Conservation (phyloP, 192 early-diverging fungal genomes). For the Coemansia sp. region DNA sequence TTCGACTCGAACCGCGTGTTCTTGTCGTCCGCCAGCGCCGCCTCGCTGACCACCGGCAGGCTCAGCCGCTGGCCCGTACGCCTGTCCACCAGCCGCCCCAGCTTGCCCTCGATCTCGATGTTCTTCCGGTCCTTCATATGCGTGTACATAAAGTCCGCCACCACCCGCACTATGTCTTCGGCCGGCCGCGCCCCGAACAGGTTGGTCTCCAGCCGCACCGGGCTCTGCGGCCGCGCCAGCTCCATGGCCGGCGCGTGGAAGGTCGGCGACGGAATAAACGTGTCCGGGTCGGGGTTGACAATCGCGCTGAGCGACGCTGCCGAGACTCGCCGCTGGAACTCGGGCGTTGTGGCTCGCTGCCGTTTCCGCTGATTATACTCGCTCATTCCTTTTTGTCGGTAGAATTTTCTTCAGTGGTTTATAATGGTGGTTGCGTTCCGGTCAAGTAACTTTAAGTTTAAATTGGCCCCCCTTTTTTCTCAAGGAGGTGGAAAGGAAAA, state of each 20-base stretch:
- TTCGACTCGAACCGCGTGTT: constrained; percentile 69
- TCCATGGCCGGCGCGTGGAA: constrained; percentile 1
- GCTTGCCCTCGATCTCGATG: constrained; percentile 81
- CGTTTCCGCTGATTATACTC: constrained; percentile 29
- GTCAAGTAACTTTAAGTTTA: neutral
- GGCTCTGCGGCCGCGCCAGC: constrained; percentile 18
- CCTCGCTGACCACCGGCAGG: constrained; percentile 63
- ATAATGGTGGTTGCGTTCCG: too few relatives aligned
- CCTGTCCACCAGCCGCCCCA: constrained; percentile 75
- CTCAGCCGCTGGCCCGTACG: constrained; percentile 55
- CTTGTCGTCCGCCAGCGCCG: constrained; percentile 42
- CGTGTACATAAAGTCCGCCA: constrained; percentile 62
- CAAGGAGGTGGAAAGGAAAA: constrained; percentile 26
- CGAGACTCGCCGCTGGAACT: constrained; percentile 36
- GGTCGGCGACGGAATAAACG: constrained; percentile 25
- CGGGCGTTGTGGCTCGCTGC: constrained; percentile 32
- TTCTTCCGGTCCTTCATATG: constrained; percentile 49
- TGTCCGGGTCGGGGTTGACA: constrained; percentile 37
- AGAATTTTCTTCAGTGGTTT: too few relatives aligned
- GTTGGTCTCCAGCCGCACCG: constrained; percentile 52
- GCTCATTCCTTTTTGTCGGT: too few relatives aligned
- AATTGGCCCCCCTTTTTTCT: neutral
- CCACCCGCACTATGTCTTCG: constrained; percentile 59
- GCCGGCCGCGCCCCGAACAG: constrained; percentile 60
- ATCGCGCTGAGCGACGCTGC: constrained; percentile 45